Percentiles rank a stretch among this genome's conserved stretches.
phyloP scores from a whole-genome alignment of 2,329 filamentous ascomycete species.

The Aspergillus awamori region DNA sequence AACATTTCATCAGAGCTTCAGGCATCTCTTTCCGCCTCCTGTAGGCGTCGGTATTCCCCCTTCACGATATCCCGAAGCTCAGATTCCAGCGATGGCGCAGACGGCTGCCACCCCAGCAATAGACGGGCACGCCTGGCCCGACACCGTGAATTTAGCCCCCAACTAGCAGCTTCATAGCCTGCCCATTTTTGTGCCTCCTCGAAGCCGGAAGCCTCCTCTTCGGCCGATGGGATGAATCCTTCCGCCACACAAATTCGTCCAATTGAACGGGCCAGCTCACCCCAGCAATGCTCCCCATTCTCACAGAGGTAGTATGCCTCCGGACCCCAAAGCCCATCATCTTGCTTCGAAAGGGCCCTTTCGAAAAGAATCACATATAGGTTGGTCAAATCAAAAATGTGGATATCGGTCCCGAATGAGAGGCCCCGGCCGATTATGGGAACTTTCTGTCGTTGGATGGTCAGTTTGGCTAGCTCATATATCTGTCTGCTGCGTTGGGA shows the following conservation, averaged over 20 bases:
- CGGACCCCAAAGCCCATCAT: conserved; percentile 8
- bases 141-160: conserved; percentile 18
- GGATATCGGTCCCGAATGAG: conserved; percentile 11
- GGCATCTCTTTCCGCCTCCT: no score
- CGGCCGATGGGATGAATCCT: neutral
- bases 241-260: neutral
- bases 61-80: conserved; percentile 11
- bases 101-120: conserved; percentile 8
- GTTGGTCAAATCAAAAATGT: conserved; percentile 14
- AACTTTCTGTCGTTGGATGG: conserved; percentile 2
- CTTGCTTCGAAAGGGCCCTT: neutral
- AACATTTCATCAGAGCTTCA: no score
- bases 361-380: conserved; percentile 12
- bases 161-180: conserved; percentile 16
- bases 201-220: conserved; percentile 1
- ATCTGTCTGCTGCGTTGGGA: conserved; percentile 19
- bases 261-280: conserved; percentile 8
- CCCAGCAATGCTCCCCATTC: conserved; percentile 14
- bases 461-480: conserved; percentile 16
- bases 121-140: conserved; percentile 7
- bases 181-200: conserved; percentile 6
- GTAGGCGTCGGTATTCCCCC: conserved; percentile 6
- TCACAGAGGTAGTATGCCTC: conserved; percentile 14
- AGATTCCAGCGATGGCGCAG: neutral
- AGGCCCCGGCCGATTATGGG: conserved; percentile 15